Conservation (phyloP, 768 basidiomycete species). For the Hericium alpestre region DNA sequence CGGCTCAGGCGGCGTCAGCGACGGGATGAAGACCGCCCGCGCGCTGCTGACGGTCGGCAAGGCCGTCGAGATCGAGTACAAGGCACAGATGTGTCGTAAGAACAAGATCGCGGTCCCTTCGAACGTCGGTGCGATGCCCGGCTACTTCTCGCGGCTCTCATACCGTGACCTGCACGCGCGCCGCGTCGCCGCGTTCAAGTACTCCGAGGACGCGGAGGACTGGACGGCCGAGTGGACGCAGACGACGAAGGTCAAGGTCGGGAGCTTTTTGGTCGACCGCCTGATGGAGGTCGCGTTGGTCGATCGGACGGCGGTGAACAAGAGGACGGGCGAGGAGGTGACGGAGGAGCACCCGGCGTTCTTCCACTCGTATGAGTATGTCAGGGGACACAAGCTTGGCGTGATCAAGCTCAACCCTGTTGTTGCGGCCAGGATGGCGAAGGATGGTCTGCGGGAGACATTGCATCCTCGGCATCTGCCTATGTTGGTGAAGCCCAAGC, state of each 20-base stretch:
- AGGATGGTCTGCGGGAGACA: slow-evolving; percentile 56
- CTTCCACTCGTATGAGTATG: slow-evolving; percentile 83
- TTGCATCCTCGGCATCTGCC: slow-evolving; percentile 91
- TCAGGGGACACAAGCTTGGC: slow-evolving; percentile 90
- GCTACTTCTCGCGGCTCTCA: slow-evolving; percentile 47
- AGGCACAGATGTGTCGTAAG: slow-evolving; percentile 66
- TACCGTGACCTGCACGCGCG: slow-evolving; percentile 53
- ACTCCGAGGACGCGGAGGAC: slow-evolving; percentile 52
- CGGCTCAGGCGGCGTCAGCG: slow-evolving; percentile 62
- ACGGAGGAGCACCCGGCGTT: slow-evolving; percentile 85
- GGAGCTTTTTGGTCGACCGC: slow-evolving; percentile 72
- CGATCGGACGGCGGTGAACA: slow-evolving; percentile 45
- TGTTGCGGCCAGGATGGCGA: slow-evolving; percentile 66
- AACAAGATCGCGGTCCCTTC: slow-evolving; percentile 36
- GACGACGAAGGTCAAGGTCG: slow-evolving; percentile 60
- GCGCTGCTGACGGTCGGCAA: slow-evolving; percentile 72
- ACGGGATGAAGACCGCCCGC: slow-evolving; percentile 85
- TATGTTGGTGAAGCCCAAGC: slow-evolving; percentile 86
- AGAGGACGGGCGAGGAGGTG: slow-evolving; percentile 48
- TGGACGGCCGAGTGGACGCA: slow-evolving; percentile 85
- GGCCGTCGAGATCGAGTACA: slow-evolving; percentile 85
- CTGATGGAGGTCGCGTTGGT: slow-evolving; percentile 81
- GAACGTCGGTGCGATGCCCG: slow-evolving; percentile 15
- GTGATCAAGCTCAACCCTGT: slow-evolving; percentile 79
- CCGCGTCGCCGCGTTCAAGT: slow-evolving; percentile 55